Percentiles rank a stretch among this genome's conserved stretches.
phyloP scores from a whole-genome alignment of 495 filamentous ascomycete species.

The Neurospora hispaniola region DNA sequence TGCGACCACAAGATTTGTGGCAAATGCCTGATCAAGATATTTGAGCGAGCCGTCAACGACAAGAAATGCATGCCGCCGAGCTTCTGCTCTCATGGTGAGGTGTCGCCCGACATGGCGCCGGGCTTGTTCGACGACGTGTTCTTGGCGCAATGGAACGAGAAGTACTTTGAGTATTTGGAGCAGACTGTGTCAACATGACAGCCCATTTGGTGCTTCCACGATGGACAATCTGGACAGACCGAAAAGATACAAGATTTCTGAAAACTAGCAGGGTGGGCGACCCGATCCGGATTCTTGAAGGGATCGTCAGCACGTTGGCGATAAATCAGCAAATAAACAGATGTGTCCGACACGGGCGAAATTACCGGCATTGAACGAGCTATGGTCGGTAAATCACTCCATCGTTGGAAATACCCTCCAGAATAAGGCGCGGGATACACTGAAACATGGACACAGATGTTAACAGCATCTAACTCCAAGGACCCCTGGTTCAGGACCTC shows the following conservation, averaged over 20 bases:
- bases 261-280: not conserved
- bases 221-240: not conserved
- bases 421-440: not conserved
- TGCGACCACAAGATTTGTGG: not conserved
- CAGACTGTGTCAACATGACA: not conserved
- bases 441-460: not conserved
- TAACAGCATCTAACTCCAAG: not conserved
- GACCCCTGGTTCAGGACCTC: not conserved
- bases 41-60: not conserved
- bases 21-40: not conserved
- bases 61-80: not conserved
- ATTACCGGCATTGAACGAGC: not conserved
- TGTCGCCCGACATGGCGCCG: not conserved
- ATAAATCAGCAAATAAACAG: not conserved
- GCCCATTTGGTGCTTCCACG: not conserved
- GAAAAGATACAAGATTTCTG: not conserved
- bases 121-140: not conserved
- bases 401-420: not conserved
- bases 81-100: not conserved
- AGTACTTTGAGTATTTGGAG: not conserved
- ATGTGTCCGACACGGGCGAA: not conserved
- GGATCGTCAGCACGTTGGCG: not conserved
- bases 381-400: not conserved
- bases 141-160: not conserved
- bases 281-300: not conserved